phyloP scores from a whole-genome alignment of 176 grass and related monocot species.

The Rhynchospora pubera region DNA sequence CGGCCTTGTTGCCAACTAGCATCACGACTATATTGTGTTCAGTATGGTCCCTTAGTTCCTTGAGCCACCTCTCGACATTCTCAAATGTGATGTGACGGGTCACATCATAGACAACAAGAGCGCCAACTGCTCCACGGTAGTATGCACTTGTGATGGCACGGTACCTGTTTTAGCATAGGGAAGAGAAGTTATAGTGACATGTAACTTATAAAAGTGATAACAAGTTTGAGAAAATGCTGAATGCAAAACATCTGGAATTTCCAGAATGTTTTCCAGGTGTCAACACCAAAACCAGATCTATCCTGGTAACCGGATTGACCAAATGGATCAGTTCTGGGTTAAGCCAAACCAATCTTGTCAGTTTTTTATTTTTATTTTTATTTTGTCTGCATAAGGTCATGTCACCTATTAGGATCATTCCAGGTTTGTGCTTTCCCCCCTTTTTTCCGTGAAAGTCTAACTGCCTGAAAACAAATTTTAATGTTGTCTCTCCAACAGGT shows the following conservation, averaged over 20 bases:
- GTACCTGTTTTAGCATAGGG: constrained; percentile 21
- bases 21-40: constrained; percentile 38
- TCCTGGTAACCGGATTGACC: neutral
- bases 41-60: constrained; percentile 32
- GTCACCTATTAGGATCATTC: no score
- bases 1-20: constrained; percentile 36
- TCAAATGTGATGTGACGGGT: constrained; percentile 36
- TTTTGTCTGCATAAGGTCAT: neutral
- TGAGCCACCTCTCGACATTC: constrained; percentile 30
- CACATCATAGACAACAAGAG: constrained; percentile 37
- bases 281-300: neutral
- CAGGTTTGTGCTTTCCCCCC: no score
- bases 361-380: neutral
- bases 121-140: constrained; percentile 38
- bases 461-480: neutral
- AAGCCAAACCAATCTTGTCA: neutral
- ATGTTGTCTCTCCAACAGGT: neutral
- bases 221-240: neutral
- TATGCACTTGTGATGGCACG: constrained; percentile 42
- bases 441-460: neutral
- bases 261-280: neutral
- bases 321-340: neutral
- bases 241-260: neutral
- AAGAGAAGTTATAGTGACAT: neutral
- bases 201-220: neutral